phyloP scores from a whole-genome alignment of 2,329 filamentous ascomycete species.

The Sporothrix pseudoabietina region DNA sequence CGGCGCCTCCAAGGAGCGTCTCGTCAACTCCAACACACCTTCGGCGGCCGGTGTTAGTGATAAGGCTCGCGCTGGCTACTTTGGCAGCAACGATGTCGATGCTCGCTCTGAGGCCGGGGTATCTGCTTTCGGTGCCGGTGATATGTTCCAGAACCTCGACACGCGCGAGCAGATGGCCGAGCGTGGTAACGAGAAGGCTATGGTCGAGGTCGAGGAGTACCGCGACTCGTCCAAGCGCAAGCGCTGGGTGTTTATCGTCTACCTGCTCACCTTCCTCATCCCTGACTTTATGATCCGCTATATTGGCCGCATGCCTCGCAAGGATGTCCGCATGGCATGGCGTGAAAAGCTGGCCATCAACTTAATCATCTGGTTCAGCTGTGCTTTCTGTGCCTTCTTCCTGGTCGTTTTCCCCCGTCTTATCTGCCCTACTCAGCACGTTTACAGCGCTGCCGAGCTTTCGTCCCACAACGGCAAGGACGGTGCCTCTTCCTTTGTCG shows the following conservation, averaged over 20 bases:
- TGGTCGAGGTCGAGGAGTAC: slow-evolving; percentile 87
- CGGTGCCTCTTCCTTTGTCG: slow-evolving; percentile 65
- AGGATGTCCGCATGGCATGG: slow-evolving; percentile 92
- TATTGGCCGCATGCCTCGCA: slow-evolving; percentile 83
- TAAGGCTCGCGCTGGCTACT: slow-evolving; percentile 74
- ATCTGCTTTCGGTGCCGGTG: slow-evolving; percentile 87
- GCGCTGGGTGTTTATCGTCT: slow-evolving; percentile 86
- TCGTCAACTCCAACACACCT: slow-evolving; percentile 55
- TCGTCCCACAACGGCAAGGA: slow-evolving; percentile 72
- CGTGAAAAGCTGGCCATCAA: slow-evolving; percentile 98
- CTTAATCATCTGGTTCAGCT: slow-evolving; percentile 90
- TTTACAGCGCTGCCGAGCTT: slow-evolving; percentile 79
- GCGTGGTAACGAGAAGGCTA: slow-evolving; percentile 85
- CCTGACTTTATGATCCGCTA: slow-evolving; percentile 80
- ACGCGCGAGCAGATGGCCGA: slow-evolving; percentile 93
- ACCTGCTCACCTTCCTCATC: slow-evolving; percentile 79
- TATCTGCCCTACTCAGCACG: slow-evolving; percentile 88
- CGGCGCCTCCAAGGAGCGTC: slow-evolving; percentile 63
- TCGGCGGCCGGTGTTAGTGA: slow-evolving; percentile 65
- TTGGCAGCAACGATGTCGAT: slow-evolving; percentile 76
- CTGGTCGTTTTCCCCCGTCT: slow-evolving; percentile 83
- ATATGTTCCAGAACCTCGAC: slow-evolving; percentile 98
- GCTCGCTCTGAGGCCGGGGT: slow-evolving; percentile 86
- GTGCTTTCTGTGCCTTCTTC: slow-evolving; percentile 78
- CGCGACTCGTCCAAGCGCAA: slow-evolving; percentile 78